phyloP scores from a whole-genome alignment of 164 flowering plant genomes.

The Cinnamomum chago region DNA sequence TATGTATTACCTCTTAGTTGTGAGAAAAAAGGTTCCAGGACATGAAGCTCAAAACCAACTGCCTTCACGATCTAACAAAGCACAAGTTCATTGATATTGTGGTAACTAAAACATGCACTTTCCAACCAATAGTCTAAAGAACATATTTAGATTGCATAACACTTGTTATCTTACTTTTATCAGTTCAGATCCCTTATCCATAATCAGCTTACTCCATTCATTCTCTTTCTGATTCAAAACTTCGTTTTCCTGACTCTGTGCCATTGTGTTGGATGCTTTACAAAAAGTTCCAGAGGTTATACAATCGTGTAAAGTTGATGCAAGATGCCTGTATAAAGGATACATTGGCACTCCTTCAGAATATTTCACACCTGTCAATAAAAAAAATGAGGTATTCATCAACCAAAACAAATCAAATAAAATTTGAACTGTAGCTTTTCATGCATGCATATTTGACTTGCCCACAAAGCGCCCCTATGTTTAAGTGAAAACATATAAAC shows the following conservation, averaged over 20 bases:
- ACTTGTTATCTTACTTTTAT: slow-evolving; percentile 34
- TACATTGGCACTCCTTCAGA: slow-evolving; percentile 52
- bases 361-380: slow-evolving; percentile 22
- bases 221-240: slow-evolving; percentile 34
- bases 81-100: background rate
- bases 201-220: slow-evolving; percentile 44
- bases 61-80: slow-evolving; percentile 44
- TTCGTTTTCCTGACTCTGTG: slow-evolving; percentile 23
- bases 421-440: background rate
- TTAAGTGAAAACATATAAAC: no score
- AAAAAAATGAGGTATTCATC: background rate
- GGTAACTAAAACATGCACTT: background rate
- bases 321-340: slow-evolving; percentile 66
- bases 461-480: background rate
- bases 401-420: background rate
- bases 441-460: background rate
- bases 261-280: slow-evolving; percentile 1
- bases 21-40: slow-evolving; percentile 83
- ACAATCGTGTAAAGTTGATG: slow-evolving; percentile 41
- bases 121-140: background rate
- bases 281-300: slow-evolving; percentile 35
- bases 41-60: slow-evolving; percentile 57
- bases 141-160: background rate
- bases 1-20: slow-evolving; percentile 54
- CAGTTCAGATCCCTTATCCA: slow-evolving; percentile 45